Evolutionary conservation across 2,329 filamentous ascomycete genomes (phyloP).

Genomic region (Epicoccum nigrum): DNA sequence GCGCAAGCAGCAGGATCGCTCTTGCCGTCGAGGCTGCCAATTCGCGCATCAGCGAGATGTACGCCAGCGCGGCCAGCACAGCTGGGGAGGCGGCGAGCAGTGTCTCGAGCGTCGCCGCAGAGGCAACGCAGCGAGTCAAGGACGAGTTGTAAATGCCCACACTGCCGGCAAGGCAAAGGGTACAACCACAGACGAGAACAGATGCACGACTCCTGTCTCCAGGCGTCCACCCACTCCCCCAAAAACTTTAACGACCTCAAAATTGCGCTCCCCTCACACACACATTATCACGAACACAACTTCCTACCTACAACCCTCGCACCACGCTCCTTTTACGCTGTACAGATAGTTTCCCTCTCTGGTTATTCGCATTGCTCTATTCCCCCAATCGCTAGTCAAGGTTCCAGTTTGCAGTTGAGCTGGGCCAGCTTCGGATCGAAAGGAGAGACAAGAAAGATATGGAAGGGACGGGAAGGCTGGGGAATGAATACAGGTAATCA

Average conservation of each 20-base stretch:
- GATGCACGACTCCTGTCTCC: background rate
- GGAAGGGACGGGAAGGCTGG: conserved; percentile 3
- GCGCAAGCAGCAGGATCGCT: conserved; percentile 50
- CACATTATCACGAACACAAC: no score
- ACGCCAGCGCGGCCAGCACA: conserved; percentile 44
- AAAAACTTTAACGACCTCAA: background rate
- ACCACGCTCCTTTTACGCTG: conserved; percentile 19
- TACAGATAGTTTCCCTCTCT: conserved; percentile 11
- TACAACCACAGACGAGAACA: background rate
- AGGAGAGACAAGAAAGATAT: background rate
- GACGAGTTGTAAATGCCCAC: conserved; percentile 58
- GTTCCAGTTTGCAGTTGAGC: conserved; percentile 1
- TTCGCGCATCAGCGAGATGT: conserved; percentile 50
- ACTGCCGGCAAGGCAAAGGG: background rate
- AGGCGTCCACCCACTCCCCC: background rate
- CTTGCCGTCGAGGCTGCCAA: conserved; percentile 54
- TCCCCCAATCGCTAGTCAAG: conserved; percentile 1
- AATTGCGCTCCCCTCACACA: conserved; percentile 3
- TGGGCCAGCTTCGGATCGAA: background rate
- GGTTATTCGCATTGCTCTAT: conserved; percentile 10
- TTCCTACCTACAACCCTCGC: background rate
- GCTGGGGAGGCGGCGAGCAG: conserved; percentile 56
- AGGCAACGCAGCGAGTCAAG: conserved; percentile 54
- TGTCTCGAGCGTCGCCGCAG: conserved; percentile 43
- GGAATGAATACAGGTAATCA: background rate